Conservation (phyloP, 1,139 yeast species). For the Blastobotrys malaysiensis region DNA sequence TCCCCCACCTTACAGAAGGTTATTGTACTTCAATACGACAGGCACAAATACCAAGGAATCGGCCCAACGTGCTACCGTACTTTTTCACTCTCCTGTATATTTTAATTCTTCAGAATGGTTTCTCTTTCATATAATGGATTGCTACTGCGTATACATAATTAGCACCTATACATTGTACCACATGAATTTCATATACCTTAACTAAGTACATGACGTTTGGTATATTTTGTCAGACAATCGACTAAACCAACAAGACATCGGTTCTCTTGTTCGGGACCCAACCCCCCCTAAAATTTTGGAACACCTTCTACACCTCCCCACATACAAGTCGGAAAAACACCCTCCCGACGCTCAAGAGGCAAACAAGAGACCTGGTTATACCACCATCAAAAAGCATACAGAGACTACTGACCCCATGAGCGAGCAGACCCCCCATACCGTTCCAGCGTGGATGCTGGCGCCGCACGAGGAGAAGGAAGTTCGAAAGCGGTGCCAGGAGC, state of each 20-base stretch:
- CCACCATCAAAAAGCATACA: not conserved
- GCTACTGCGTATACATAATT: not conserved
- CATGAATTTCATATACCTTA: not conserved
- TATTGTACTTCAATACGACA: no score
- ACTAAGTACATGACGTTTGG: not conserved
- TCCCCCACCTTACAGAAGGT: no score
- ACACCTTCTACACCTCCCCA: not conserved
- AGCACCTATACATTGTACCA: no score
- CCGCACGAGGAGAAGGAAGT: slow-evolving; percentile 83
- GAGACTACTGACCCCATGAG: not conserved
- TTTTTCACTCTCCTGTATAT: no score
- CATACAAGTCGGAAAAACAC: not conserved
- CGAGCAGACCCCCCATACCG: slow-evolving; percentile 7
- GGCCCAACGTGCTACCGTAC: no score
- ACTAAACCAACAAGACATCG: not conserved
- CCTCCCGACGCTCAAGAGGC: not conserved
- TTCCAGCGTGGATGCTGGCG: slow-evolving; percentile 80
- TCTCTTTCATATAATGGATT: not conserved
- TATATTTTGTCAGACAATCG: not conserved
- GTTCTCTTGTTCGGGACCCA: not conserved
- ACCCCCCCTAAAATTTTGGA: not conserved
- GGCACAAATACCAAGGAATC: no score
- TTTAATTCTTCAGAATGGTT: no score
- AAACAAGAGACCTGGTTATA: not conserved
- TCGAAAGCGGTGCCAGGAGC: slow-evolving; percentile 69